phyloP scores from a whole-genome alignment of 2,329 filamentous ascomycete genomes.

The Fusarium pseudonygamai region DNA sequence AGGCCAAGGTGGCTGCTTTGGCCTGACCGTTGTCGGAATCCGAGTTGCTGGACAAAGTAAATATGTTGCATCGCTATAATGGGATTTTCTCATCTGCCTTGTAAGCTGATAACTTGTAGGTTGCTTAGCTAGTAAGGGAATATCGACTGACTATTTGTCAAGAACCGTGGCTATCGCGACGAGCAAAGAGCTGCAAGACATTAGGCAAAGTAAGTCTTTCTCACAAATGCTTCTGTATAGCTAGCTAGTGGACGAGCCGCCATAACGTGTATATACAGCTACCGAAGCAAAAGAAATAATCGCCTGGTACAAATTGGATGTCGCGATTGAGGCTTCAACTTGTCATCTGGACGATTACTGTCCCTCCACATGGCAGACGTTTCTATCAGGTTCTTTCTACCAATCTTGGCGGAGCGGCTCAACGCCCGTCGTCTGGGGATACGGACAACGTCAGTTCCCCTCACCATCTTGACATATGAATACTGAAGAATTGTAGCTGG shows the following conservation, averaged over 20 bases:
- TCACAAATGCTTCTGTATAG: neutral
- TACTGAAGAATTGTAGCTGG: neutral
- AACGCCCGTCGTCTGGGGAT: neutral
- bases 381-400: neutral
- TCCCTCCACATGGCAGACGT: neutral
- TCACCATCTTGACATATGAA: no score
- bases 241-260: neutral
- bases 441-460: neutral
- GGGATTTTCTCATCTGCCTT: neutral
- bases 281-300: neutral
- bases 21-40: neutral
- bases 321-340: neutral
- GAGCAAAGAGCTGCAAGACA: neutral
- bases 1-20: neutral
- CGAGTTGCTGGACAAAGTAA: neutral
- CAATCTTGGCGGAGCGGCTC: neutral
- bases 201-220: neutral
- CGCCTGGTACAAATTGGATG: neutral
- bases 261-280: neutral
- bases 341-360: neutral
- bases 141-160: neutral
- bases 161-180: neutral
- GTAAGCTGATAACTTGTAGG: neutral
- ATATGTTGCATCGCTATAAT: neutral
- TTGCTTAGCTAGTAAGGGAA: neutral